These are phyloP conservation scores for Fusarium agapanthi DNA, from an alignment of 2,329 filamentous ascomycete genomes.

Conservation along the genomic window DNA sequence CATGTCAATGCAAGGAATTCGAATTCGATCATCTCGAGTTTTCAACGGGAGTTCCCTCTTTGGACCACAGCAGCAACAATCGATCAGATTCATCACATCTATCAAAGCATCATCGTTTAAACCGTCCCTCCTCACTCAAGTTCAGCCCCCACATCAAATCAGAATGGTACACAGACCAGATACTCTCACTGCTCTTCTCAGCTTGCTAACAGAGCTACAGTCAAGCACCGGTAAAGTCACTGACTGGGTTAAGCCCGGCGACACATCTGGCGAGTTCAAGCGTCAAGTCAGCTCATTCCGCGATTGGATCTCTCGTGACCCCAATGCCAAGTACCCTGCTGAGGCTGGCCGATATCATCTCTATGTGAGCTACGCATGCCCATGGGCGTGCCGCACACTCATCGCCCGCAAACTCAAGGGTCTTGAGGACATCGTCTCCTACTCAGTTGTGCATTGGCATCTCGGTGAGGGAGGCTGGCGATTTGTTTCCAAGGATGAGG, in stretches of 20 bases:
- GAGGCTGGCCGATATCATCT: slow-evolving; percentile 94
- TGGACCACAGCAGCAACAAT: slow-evolving; percentile 5
- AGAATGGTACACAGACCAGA: slow-evolving; percentile 36
- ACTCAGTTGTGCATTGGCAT: slow-evolving; percentile 92
- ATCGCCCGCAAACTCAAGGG: slow-evolving; percentile 93
- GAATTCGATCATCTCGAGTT: slow-evolving; percentile 27
- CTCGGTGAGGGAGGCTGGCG: slow-evolving; percentile 80
- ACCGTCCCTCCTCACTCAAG: not conserved
- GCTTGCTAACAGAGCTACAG: slow-evolving; percentile 27
- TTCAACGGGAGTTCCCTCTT: slow-evolving; percentile 11
- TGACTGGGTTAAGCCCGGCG: slow-evolving; percentile 81
- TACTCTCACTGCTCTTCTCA: not conserved
- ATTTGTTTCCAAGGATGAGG: slow-evolving; percentile 72
- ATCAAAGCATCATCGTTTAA: slow-evolving; percentile 4
- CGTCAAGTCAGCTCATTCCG: slow-evolving; percentile 85
- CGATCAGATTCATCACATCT: slow-evolving; percentile 16
- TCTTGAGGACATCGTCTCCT: slow-evolving; percentile 82
- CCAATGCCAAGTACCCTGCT: slow-evolving; percentile 78
- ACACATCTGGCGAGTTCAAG: slow-evolving; percentile 92
- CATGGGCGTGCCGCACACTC: slow-evolving; percentile 89
- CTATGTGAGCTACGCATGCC: slow-evolving; percentile 93
- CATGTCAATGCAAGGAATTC: slow-evolving; percentile 34
- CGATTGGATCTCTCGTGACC: slow-evolving; percentile 76
- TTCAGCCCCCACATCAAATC: slow-evolving; percentile 22
- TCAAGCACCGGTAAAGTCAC: slow-evolving; percentile 63